Percentiles rank a stretch among this genome's conserved stretches.
Evolutionary conservation across 108 stramenopile species (phyloP).

Genomic region (Pseudonitzschia pungens): DNA sequence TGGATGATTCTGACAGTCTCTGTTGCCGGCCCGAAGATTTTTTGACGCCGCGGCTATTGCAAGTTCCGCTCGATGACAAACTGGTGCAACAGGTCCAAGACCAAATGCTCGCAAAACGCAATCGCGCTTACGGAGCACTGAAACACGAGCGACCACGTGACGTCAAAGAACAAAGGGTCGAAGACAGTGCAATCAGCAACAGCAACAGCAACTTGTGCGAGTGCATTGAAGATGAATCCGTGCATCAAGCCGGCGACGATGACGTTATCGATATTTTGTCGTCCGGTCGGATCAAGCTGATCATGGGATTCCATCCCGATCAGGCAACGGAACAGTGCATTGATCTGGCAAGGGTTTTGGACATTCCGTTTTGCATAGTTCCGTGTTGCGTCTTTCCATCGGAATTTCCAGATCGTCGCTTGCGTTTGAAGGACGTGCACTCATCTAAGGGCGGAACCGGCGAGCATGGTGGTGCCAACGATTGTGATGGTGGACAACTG

Average conservation of each 20-base stretch:
- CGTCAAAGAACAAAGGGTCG: too few species aligned
- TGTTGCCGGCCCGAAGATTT: slow-evolving; percentile 24
- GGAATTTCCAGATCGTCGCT: slow-evolving; percentile 59
- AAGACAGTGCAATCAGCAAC: slow-evolving; percentile 5
- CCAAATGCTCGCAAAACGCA: neutral
- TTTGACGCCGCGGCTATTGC: slow-evolving; percentile 42
- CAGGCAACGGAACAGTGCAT: slow-evolving; percentile 80
- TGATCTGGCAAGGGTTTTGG: slow-evolving; percentile 58
- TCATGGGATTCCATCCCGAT: slow-evolving; percentile 91
- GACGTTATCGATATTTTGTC: neutral
- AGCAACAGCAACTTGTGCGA: neutral
- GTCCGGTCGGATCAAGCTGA: slow-evolving; percentile 29
- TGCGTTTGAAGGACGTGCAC: slow-evolving; percentile 21
- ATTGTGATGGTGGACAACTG: neutral
- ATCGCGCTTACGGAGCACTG: neutral
- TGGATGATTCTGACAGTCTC: neutral
- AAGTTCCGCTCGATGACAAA: slow-evolving; percentile 49
- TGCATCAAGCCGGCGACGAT: neutral
- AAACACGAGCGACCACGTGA: slow-evolving; percentile 12
- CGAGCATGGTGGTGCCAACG: neutral
- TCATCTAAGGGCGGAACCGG: neutral
- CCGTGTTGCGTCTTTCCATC: slow-evolving; percentile 79
- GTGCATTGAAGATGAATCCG: neutral
- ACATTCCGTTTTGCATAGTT: slow-evolving; percentile 68
- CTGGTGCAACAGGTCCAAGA: slow-evolving; percentile 32